Conservation (phyloP, 108 stramenopile genomes). For the Nitzschia palea region DNA sequence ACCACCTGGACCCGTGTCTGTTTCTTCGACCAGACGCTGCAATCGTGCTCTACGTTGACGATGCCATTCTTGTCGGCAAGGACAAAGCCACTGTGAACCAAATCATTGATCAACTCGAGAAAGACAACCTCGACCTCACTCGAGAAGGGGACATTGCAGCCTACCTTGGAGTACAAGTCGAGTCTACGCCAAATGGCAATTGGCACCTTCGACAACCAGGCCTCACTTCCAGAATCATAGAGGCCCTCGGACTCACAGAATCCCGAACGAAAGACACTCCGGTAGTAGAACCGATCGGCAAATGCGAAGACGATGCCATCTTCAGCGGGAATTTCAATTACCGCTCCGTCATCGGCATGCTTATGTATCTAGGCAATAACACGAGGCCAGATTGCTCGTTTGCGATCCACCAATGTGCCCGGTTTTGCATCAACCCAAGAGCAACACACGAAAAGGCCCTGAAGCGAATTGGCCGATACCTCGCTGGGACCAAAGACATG, state of each 20-base stretch:
- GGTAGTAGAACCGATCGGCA: background rate
- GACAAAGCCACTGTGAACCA: conserved; percentile 6
- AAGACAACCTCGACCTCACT: conserved; percentile 20
- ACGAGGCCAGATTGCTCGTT: conserved; percentile 38
- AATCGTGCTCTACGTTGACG: conserved; percentile 44
- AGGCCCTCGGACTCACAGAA: background rate
- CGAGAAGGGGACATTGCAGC: conserved; percentile 45
- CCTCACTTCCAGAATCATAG: conserved; percentile 9
- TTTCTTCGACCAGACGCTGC: conserved; percentile 23
- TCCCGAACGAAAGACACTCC: background rate
- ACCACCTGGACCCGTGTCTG: conserved; percentile 46
- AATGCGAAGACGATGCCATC: background rate
- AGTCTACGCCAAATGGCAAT: conserved; percentile 1
- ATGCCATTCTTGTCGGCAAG: conserved; percentile 36
- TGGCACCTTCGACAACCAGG: conserved; percentile 25
- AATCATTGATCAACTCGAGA: conserved; percentile 16
- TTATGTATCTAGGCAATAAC: conserved; percentile 31
- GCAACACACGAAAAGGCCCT: conserved; percentile 37
- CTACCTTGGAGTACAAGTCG: conserved; percentile 44
- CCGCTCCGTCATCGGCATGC: conserved; percentile 27
- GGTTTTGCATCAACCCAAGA: conserved; percentile 39
- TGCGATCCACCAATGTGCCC: conserved; percentile 34
- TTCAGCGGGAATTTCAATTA: conserved; percentile 3
- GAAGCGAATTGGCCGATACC: conserved; percentile 38
- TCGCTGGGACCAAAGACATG: conserved; percentile 22